A percentile compares a stretch with the other conserved stretches of the same genome.
These are phyloP conservation scores for Scutellaria barbata DNA, from an alignment of 257 asterid species.

Conservation along the genomic window DNA sequence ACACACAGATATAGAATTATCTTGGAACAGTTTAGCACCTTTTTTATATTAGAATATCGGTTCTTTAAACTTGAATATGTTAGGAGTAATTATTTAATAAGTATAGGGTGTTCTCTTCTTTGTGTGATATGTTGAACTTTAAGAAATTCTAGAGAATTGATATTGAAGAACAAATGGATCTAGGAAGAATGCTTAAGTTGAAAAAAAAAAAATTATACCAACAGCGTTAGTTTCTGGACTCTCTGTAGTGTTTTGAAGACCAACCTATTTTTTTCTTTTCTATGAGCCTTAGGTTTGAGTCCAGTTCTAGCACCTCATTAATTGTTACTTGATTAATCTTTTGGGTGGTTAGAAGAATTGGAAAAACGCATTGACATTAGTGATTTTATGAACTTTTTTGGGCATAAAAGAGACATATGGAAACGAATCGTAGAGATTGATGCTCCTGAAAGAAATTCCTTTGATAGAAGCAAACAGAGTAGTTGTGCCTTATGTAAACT, in stretches of 20 bases:
- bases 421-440: constrained; percentile 4
- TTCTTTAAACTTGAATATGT: not conserved
- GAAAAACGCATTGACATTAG: not conserved
- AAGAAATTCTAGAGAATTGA: not conserved
- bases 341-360: constrained; percentile 11
- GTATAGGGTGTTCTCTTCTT: not conserved
- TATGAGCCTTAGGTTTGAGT: not conserved
- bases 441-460: constrained; percentile 1
- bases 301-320: constrained; percentile 7
- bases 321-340: constrained; percentile 7
- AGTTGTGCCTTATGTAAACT: not conserved
- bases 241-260: constrained; percentile 2
- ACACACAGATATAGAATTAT: not conserved
- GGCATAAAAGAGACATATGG: not conserved
- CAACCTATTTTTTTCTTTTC: not conserved
- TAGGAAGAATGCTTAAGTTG: constrained; percentile 1
- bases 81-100: not conserved
- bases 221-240: not conserved
- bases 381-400: not conserved
- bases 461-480: too few relatives aligned
- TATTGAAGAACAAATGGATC: constrained; percentile 5
- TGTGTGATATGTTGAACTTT: not conserved
- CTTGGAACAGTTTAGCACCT: constrained; percentile 3
- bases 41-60: not conserved
- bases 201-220: constrained; percentile 19